Conservation (phyloP, 345 rosid species). For the Populus tremula region DNA sequence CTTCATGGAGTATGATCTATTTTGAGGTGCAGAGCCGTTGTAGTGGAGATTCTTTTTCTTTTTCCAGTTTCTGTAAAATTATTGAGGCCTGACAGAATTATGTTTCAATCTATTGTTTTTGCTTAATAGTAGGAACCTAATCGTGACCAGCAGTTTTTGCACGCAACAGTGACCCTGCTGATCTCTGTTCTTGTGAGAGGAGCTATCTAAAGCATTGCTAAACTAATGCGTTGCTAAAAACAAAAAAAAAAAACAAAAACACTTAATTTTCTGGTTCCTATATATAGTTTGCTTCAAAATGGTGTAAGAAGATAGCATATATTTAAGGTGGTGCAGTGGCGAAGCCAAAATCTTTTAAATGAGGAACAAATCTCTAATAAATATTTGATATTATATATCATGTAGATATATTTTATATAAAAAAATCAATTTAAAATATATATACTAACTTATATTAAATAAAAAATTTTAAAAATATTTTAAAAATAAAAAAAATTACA, state of each 20-base stretch:
- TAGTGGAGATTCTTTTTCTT: background rate
- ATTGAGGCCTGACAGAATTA: background rate
- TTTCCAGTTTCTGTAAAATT: background rate
- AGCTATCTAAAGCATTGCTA: background rate
- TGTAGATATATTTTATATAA: too few species aligned
- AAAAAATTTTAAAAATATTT: too few species aligned
- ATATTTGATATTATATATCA: too few species aligned
- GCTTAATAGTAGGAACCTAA: too few species aligned
- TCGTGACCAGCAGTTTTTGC: background rate
- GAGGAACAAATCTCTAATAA: too few species aligned
- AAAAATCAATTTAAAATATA: too few species aligned
- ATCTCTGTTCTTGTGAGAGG: background rate
- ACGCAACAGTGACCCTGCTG: background rate
- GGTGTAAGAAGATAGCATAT: background rate
- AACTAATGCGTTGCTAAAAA: background rate
- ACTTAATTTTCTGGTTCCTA: background rate
- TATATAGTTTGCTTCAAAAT: background rate
- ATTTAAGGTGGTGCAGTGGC: too few species aligned
- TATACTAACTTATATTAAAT: too few species aligned
- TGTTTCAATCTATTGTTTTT: background rate
- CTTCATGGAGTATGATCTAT: conserved; percentile 15
- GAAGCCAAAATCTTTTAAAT: too few species aligned
- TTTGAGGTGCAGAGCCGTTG: background rate
- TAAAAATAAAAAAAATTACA: too few species aligned
- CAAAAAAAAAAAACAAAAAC: background rate